These are phyloP conservation scores for Closterium sp. DNA, from an alignment of 139 green algal genomes.

Conservation along the genomic window DNA sequence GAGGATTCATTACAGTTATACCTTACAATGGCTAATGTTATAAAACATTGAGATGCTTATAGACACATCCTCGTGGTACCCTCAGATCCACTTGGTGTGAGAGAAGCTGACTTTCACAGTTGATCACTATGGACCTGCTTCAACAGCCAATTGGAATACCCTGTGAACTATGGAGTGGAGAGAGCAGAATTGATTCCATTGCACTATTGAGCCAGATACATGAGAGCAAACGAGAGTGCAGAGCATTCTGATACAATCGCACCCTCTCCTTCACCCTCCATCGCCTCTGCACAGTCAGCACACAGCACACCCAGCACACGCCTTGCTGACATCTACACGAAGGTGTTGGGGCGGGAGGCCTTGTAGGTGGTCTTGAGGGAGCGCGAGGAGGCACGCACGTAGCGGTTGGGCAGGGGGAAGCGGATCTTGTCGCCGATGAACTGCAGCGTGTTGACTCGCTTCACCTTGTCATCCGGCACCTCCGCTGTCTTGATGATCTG, in stretches of 20 bases:
- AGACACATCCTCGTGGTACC: too few relatives aligned
- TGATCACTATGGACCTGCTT: too few relatives aligned
- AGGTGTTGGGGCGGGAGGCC: slow-evolving; percentile 32
- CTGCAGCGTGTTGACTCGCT: slow-evolving; percentile 87
- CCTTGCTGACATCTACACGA: slow-evolving; percentile 4
- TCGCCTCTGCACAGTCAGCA: not conserved
- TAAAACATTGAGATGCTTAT: too few relatives aligned
- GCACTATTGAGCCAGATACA: not conserved
- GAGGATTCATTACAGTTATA: too few relatives aligned
- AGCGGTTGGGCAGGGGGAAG: slow-evolving; percentile 42
- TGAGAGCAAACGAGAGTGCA: not conserved
- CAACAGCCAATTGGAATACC: too few relatives aligned
- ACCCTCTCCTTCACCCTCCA: not conserved
- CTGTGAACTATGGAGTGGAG: too few relatives aligned
- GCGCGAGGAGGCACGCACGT: slow-evolving; percentile 29
- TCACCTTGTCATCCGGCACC: slow-evolving; percentile 75
- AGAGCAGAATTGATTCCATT: not conserved
- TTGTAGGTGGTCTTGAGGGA: slow-evolving; percentile 52
- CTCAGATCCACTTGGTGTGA: too few relatives aligned
- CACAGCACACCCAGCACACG: not conserved
- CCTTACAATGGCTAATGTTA: too few relatives aligned
- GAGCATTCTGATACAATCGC: not conserved
- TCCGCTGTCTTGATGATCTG: slow-evolving; percentile 97
- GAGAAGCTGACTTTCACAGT: too few relatives aligned
- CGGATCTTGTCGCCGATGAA: slow-evolving; percentile 81